A percentile compares a stretch with the other conserved stretches of the same genome.
Conservation (phyloP, 2,329 filamentous ascomycete species). For the Sclerotinia borealis region DNA sequence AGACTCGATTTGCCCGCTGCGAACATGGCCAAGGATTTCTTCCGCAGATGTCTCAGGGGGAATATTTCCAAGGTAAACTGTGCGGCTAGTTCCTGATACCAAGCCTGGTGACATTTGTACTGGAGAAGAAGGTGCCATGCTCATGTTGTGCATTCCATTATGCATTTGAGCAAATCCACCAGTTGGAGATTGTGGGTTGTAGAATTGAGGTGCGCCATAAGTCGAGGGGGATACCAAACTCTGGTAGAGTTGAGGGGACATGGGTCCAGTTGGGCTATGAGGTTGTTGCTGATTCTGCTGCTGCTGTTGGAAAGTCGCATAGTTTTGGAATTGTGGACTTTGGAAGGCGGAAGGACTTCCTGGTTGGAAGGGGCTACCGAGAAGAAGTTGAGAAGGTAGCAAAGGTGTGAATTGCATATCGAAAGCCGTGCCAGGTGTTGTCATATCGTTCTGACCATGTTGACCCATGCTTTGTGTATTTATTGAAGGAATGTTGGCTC, state of each 20-base stretch:
- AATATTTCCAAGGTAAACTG: slow-evolving; percentile 96
- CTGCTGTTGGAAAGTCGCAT: slow-evolving; percentile 67
- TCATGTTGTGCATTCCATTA: slow-evolving; percentile 42
- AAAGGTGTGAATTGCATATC: slow-evolving; percentile 99
- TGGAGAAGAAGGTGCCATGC: slow-evolving; percentile 60
- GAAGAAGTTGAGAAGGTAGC: slow-evolving; percentile 85
- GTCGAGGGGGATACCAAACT: slow-evolving; percentile 79
- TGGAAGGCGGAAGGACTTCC: slow-evolving; percentile 86
- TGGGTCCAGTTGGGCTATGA: slow-evolving; percentile 68
- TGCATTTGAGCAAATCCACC: slow-evolving; percentile 53
- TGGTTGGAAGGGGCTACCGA: slow-evolving; percentile 94
- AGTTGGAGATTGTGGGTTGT: slow-evolving; percentile 79
- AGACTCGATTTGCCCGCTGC: slow-evolving; percentile 98
- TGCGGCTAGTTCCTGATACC: slow-evolving; percentile 86
- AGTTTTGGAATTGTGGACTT: slow-evolving; percentile 85
- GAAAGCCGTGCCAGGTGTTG: slow-evolving; percentile 80
- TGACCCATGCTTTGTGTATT: slow-evolving; percentile 69
- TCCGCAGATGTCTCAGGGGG: slow-evolving; percentile 96
- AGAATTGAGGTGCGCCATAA: slow-evolving; percentile 76
- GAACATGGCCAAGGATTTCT: slow-evolving; percentile 91
- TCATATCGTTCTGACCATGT: slow-evolving; percentile 60
- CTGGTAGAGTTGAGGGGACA: slow-evolving; percentile 81
- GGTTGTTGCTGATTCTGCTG: slow-evolving; percentile 43
- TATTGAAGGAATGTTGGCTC: slow-evolving; percentile 82
- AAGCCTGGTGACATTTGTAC: slow-evolving; percentile 73